Percentiles rank a stretch among this genome's conserved stretches.
phyloP scores from a whole-genome alignment of 768 basidiomycete genomes.

The Holtermannia corniformis region DNA sequence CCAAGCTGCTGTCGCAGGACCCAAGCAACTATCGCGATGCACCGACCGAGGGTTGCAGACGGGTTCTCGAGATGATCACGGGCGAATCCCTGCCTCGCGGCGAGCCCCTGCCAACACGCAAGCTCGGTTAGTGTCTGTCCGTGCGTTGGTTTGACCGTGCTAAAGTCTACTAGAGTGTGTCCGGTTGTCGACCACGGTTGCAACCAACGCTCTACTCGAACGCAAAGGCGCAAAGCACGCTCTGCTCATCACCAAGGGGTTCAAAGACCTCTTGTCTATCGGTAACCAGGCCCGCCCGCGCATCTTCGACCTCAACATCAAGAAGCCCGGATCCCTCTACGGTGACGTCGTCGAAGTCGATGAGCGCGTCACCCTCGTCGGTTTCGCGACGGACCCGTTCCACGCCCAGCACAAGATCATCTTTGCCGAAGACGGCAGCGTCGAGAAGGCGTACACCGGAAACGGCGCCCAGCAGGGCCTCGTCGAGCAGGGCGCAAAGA shows the following conservation, averaged over 20 bases:
- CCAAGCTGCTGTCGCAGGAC: conserved; percentile 87
- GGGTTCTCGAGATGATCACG: conserved; percentile 69
- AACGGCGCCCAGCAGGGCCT: conserved; percentile 5
- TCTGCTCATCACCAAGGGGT: conserved; percentile 62
- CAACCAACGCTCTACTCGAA: conserved; percentile 90
- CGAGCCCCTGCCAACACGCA: conserved; percentile 47
- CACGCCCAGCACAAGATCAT: conserved; percentile 64
- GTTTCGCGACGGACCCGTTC: conserved; percentile 81
- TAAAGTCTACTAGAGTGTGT: conserved; percentile 70
- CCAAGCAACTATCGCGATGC: conserved; percentile 69
- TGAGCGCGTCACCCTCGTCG: conserved; percentile 88
- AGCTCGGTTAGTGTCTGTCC: conserved; percentile 36
- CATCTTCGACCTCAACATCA: conserved; percentile 91
- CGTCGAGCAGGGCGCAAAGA: conserved; percentile 42
- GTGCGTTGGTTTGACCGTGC: too few relatives aligned
- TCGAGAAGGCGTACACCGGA: conserved; percentile 61
- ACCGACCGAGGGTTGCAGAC: conserved; percentile 83
- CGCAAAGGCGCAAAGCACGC: conserved; percentile 89
- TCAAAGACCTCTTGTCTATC: conserved; percentile 70
- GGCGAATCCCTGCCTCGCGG: conserved; percentile 62
- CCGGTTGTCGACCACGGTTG: conserved; percentile 84
- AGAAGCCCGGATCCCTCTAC: conserved; percentile 54
- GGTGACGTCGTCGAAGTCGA: conserved; percentile 60
- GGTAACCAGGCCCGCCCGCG: conserved; percentile 90
- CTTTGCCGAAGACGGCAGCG: conserved; percentile 63